phyloP scores from a whole-genome alignment of 257 asterid species.

The Rehmannia glutinosa region DNA sequence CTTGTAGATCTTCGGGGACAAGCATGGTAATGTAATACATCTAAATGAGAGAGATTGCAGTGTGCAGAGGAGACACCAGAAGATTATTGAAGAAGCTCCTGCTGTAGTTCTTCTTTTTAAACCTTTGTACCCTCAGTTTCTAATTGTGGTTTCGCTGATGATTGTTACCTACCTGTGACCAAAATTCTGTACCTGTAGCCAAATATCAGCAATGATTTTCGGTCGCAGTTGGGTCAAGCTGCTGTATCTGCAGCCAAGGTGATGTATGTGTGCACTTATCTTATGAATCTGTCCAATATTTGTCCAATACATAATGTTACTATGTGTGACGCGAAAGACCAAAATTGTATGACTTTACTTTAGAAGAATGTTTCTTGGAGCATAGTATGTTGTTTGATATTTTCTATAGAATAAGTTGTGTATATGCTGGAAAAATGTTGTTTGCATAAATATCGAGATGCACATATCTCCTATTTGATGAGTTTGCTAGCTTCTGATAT shows the following conservation, averaged over 20 bases:
- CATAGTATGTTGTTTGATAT: neutral
- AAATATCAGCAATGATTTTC: conserved; percentile 59
- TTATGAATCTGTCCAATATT: conserved; percentile 19
- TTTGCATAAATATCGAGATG: neutral
- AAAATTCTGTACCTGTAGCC: conserved; percentile 59
- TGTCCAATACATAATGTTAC: too few species aligned
- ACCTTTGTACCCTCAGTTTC: conserved; percentile 18
- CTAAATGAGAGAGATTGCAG: conserved; percentile 98
- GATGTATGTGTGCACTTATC: conserved; percentile 16
- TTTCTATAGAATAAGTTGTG: neutral
- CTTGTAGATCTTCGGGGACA: conserved; percentile 89
- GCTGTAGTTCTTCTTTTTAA: conserved; percentile 56
- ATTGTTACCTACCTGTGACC: conserved; percentile 18
- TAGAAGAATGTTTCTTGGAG: neutral
- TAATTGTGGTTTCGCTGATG: conserved; percentile 14
- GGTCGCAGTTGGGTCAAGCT: conserved; percentile 85
- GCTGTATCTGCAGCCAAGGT: conserved; percentile 99
- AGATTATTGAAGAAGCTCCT: conserved; percentile 99
- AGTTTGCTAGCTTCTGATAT: neutral
- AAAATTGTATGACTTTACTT: neutral
- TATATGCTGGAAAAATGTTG: neutral
- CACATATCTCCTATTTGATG: neutral
- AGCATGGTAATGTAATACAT: conserved; percentile 77
- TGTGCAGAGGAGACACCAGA: conserved; percentile 98
- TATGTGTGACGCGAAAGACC: neutral